Base-by-base conservation (phyloP, 169 alveolate genomes). In the Plasmodium yoelii region DNA sequence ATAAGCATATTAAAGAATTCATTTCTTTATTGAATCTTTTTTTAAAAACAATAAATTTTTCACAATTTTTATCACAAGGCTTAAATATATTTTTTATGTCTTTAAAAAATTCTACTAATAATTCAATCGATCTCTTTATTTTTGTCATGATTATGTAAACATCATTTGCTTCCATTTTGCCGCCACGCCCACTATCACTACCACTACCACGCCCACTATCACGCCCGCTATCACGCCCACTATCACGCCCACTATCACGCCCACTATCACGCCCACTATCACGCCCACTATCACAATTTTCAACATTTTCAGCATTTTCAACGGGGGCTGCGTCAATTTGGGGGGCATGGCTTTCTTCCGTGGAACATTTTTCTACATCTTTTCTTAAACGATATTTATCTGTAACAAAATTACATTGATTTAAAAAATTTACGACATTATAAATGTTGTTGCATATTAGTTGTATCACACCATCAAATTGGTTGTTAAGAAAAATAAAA, bases 71-170 rank as follows among this genome's bases (percentile, higher is more conserved):
- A 47, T 67, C 24, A 26, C 5, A 7, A 51, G 7, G 19, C 9
- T 46, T 56, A 59, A 82, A 46, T 44, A 39, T 15, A 1, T 22
- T 15, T 56, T 82, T 65, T 15, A 82, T 46, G 68, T 82, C 90
- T 67, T 82, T 82, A 65, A 82, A 82, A 53, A 82, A 67, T 56
- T 82, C 90, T 51, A 82, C 26, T 49, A 82, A 56, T 10, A 82
- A 10, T 39, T 82, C 84, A 47, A 82, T 82, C 1, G 82, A 42
- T 28, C 56, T 65, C 68, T 82, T 82, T 10, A 82, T 67, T 67
- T 82, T 82, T n/a, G 61, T 53, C n/a, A 82, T 53, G 55, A 82
- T 18, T 5, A 46, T 26, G 60, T 82, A 71, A n/a, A 82, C 24
- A 39, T 82, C 82, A 22, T 61, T 60, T 49, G 57, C n/a, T 26